Conservation (phyloP, 208 protist genomes). For the Porcisia hertigi region DNA sequence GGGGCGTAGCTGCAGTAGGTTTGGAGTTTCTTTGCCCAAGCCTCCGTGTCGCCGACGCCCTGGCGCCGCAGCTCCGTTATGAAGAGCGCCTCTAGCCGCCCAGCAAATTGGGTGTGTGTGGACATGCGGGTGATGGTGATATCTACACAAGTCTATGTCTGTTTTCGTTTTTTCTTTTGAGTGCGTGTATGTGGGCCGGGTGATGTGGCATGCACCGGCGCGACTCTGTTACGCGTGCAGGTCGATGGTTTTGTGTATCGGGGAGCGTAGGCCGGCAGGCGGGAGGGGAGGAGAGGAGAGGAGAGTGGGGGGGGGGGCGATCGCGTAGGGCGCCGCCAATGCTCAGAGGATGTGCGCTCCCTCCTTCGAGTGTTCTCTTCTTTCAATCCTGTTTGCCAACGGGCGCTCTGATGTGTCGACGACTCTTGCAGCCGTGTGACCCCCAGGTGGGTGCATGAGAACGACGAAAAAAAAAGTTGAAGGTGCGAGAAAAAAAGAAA, state of each 20-base stretch:
- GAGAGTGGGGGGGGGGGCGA: not conserved
- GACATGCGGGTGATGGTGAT: slow-evolving; percentile 8
- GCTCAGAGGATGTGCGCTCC: not conserved
- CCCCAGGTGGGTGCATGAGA: not conserved
- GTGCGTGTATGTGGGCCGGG: not conserved
- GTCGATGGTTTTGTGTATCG: not conserved
- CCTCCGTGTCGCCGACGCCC: slow-evolving; percentile 33
- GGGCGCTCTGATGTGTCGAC: not conserved
- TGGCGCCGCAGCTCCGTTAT: slow-evolving; percentile 62
- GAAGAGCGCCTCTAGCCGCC: slow-evolving; percentile 37
- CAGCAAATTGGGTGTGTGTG: slow-evolving; percentile 14
- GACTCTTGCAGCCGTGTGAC: too few relatives aligned
- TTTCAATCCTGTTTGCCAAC: not conserved
- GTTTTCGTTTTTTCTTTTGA: not conserved
- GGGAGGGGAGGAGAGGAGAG: not conserved
- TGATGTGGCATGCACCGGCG: not conserved
- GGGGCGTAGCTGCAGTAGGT: slow-evolving; percentile 23
- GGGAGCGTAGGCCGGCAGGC: not conserved
- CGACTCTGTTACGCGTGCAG: not conserved
- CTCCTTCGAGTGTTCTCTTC: not conserved
- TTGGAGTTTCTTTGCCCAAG: slow-evolving; percentile 22
- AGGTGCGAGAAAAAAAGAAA: not conserved
- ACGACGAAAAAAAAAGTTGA: not conserved
- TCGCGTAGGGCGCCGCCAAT: not conserved
- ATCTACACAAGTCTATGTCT: not conserved